Percentiles rank a stretch among this genome's conserved stretches.
Conservation (phyloP, 169 alveolate species). For the Plasmodium gallinaceum region DNA sequence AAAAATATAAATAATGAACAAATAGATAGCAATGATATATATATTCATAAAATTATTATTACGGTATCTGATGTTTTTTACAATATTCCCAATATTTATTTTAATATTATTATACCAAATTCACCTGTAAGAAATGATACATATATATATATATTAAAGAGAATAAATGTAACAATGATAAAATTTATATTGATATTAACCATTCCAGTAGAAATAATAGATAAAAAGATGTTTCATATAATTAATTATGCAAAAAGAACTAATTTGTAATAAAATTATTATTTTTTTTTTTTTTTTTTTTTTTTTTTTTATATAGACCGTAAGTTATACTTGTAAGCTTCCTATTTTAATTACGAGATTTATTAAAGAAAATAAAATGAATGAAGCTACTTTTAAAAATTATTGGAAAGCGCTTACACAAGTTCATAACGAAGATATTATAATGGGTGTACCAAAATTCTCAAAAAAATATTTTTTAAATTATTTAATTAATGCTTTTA, state of each 20-base stretch:
- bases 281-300: too few species aligned
- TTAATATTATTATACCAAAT: slow-evolving; percentile 15
- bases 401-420: slow-evolving; percentile 75
- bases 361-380: slow-evolving; percentile 74
- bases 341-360: slow-evolving; percentile 63
- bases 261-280: background rate
- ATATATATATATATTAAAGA: background rate
- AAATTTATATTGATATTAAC: too few species aligned
- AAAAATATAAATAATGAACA: slow-evolving; percentile 40
- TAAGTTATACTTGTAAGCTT: slow-evolving; percentile 30
- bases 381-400: slow-evolving; percentile 48
- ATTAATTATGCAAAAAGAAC: background rate
- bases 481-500: slow-evolving; percentile 65
- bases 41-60: slow-evolving; percentile 24
- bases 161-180: too few species aligned
- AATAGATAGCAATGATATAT: slow-evolving; percentile 32
- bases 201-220: too few species aligned
- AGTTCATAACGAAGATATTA: slow-evolving; percentile 60
- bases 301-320: slow-evolving; percentile 1
- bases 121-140: slow-evolving; percentile 27
- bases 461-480: slow-evolving; percentile 51
- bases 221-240: background rate
- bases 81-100: slow-evolving; percentile 46
- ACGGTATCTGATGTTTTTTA: slow-evolving; percentile 45
- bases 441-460: slow-evolving; percentile 67